These are phyloP conservation scores for Cyclotella sp. DNA, from an alignment of 108 stramenopile species.

Conservation along the genomic window DNA sequence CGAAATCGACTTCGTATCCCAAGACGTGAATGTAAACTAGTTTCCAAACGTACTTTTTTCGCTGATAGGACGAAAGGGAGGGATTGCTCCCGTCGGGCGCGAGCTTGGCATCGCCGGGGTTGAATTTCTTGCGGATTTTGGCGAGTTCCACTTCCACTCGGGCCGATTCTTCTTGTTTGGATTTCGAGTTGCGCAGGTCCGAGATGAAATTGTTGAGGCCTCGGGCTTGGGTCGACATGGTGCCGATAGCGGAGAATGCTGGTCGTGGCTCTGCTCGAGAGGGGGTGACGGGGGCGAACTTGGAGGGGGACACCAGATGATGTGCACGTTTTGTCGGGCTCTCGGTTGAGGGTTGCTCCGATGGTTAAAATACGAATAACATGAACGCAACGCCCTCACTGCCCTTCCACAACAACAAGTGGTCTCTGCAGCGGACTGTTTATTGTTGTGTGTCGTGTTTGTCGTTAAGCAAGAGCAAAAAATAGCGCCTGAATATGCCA, in stretches of 20 bases:
- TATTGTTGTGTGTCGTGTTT: neutral
- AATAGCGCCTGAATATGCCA: neutral
- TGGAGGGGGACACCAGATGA: neutral
- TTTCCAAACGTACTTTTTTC: constrained; percentile 99
- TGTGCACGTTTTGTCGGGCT: neutral
- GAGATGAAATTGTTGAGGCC: constrained; percentile 94
- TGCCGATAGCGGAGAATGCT: neutral
- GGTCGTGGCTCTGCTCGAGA: neutral
- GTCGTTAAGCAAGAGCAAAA: neutral
- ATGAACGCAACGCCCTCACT: neutral
- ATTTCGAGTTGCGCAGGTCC: constrained; percentile 90
- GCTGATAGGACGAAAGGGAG: constrained; percentile 86
- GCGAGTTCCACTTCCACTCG: constrained; percentile 98
- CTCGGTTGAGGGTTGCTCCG: neutral
- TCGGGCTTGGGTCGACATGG: constrained; percentile 84
- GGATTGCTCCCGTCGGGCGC: constrained; percentile 80
- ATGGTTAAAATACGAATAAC: no score
- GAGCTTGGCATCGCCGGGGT: constrained; percentile 71
- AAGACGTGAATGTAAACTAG: constrained; percentile 97
- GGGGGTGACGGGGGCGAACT: neutral
- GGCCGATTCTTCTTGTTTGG: constrained; percentile 88
- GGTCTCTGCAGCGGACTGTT: neutral
- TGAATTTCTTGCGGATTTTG: constrained; percentile 98
- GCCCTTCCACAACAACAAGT: neutral
- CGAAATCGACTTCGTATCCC: constrained; percentile 99